phyloP scores from a whole-genome alignment of 2,329 filamentous ascomycete species.

The Talaromyces sp. region DNA sequence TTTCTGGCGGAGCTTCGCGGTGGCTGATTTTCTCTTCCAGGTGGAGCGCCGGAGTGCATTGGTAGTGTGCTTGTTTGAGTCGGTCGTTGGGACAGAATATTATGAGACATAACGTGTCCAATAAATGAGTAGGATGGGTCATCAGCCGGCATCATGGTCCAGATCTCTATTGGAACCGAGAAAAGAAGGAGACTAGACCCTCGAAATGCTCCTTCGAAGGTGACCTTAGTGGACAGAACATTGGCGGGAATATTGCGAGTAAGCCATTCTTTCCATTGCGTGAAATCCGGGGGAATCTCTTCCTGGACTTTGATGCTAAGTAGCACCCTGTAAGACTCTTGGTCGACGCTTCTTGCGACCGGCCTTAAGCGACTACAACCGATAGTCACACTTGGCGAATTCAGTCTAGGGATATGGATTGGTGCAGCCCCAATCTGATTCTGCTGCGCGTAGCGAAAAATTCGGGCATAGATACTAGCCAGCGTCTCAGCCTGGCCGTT shows the following conservation, averaged over 20 bases:
- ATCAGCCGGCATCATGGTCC: slow-evolving; percentile 9
- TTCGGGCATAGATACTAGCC: no score
- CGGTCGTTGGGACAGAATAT: background rate
- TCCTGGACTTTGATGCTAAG: slow-evolving; percentile 5
- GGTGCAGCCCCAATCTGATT: slow-evolving; percentile 7
- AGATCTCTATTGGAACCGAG: slow-evolving; percentile 11
- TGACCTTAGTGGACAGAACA: slow-evolving; percentile 3
- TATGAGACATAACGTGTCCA: slow-evolving; percentile 6
- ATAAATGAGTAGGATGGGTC: slow-evolving; percentile 8
- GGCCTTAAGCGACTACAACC: background rate
- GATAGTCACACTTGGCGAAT: slow-evolving; percentile 7
- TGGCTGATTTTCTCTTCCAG: slow-evolving; percentile 1
- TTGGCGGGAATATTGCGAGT: slow-evolving; percentile 2
- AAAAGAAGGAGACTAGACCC: slow-evolving; percentile 6
- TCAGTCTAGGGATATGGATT: slow-evolving; percentile 7
- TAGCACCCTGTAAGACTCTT: slow-evolving; percentile 6
- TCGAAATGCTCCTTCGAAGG: slow-evolving; percentile 2
- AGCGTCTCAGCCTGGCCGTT: no score
- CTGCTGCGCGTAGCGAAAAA: background rate
- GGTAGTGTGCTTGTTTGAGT: background rate
- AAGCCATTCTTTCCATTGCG: slow-evolving; percentile 8
- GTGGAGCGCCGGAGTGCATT: background rate
- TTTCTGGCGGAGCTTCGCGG: background rate
- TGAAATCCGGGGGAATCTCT: slow-evolving; percentile 3
- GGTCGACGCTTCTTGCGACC: slow-evolving; percentile 3